Evolutionary conservation across 2,329 filamentous ascomycete genomes (phyloP).

Genomic region (Fusarium goolgardi): DNA sequence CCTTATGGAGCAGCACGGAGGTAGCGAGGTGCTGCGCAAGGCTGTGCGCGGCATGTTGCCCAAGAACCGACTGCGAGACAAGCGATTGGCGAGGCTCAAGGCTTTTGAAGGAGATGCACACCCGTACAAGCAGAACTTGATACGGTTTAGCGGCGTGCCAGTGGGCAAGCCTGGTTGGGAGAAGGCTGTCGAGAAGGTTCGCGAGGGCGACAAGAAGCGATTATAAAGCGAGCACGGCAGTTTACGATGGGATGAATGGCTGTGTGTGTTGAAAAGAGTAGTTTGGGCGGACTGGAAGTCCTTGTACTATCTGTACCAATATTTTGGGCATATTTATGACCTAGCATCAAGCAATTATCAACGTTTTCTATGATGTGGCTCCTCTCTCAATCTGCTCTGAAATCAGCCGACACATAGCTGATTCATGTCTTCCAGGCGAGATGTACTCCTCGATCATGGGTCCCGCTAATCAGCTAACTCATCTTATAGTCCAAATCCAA

Average conservation of each 20-base stretch:
- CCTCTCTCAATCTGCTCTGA: neutral
- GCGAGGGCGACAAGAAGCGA: slow-evolving; percentile 61
- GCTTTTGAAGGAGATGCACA: slow-evolving; percentile 93
- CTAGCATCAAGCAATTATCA: slow-evolving; percentile 45
- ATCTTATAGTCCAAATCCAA: neutral
- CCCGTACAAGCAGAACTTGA: slow-evolving; percentile 89
- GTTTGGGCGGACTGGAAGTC: slow-evolving; percentile 39
- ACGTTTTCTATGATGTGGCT: slow-evolving; percentile 18
- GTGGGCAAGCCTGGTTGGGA: slow-evolving; percentile 68
- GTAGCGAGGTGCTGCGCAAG: slow-evolving; percentile 88
- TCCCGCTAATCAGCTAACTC: neutral
- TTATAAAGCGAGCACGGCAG: slow-evolving; percentile 55
- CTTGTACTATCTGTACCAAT: slow-evolving; percentile 52
- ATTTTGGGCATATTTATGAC: slow-evolving; percentile 47
- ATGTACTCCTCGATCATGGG: neutral
- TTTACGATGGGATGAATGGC: neutral
- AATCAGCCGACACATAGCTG: neutral
- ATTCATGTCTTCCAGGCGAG: neutral
- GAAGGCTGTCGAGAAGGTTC: slow-evolving; percentile 61
- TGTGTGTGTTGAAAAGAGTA: slow-evolving; percentile 37
- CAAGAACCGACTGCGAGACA: slow-evolving; percentile 92
- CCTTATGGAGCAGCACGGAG: slow-evolving; percentile 93
- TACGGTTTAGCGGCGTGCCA: slow-evolving; percentile 73
- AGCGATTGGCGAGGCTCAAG: slow-evolving; percentile 88
- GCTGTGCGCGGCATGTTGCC: slow-evolving; percentile 98